phyloP scores from a whole-genome alignment of 2,329 filamentous ascomycete genomes.

The Pyricularia grisea region DNA sequence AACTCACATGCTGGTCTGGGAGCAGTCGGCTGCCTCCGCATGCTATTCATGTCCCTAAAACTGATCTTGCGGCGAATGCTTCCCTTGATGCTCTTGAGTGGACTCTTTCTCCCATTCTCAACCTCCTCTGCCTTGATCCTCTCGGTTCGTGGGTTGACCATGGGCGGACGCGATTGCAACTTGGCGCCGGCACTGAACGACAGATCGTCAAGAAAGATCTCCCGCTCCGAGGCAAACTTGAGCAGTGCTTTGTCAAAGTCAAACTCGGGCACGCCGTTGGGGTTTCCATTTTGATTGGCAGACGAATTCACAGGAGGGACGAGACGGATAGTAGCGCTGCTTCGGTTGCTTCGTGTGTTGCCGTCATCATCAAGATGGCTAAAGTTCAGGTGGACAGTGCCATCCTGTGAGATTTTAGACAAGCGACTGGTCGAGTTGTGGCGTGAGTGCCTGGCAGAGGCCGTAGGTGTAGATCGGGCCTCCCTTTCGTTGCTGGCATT shows the following conservation, averaged over 20 bases:
- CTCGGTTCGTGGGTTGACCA: constrained; percentile 71
- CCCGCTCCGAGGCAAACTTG: constrained; percentile 93
- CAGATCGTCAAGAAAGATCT: constrained; percentile 87
- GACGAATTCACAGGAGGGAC: constrained; percentile 7
- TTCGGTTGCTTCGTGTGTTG: constrained; percentile 53
- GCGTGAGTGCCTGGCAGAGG: constrained; percentile 47
- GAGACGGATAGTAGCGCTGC: constrained; percentile 53
- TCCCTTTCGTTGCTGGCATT: constrained; percentile 9
- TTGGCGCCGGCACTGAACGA: constrained; percentile 80
- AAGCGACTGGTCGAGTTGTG: constrained; percentile 50
- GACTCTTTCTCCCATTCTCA: constrained; percentile 41
- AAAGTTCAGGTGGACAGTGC: constrained; percentile 35
- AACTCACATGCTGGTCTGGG: constrained; percentile 61
- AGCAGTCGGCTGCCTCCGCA: constrained; percentile 74
- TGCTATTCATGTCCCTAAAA: constrained; percentile 88
- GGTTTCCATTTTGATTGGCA: constrained; percentile 6
- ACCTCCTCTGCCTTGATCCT: constrained; percentile 71
- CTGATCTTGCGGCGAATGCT: constrained; percentile 90
- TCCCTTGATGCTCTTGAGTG: constrained; percentile 56
- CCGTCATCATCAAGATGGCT: constrained; percentile 43
- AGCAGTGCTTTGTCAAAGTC: constrained; percentile 90
- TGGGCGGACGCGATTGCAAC: constrained; percentile 57
- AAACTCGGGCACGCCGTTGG: constrained; percentile 46
- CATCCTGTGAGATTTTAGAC: constrained; percentile 38
- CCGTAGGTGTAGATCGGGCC: constrained; percentile 6